Base-by-base conservation (phyloP, 768 basidiomycete genomes). In the Kwoniella bestiolae region DNA sequence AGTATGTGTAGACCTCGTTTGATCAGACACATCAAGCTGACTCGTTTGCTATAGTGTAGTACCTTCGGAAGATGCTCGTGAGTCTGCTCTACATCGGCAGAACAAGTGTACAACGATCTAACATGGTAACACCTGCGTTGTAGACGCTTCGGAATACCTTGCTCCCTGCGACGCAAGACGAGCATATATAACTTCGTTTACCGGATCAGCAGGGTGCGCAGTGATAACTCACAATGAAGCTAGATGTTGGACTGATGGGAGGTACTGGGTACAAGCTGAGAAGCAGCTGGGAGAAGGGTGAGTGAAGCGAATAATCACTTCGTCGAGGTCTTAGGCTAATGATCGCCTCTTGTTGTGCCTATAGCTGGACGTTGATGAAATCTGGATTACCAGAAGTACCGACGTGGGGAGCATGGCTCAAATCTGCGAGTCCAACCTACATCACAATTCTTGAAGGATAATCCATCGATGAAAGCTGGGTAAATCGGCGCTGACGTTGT, bases 281-380 rank as follows among this genome's bases (percentile, higher is more conserved):
- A 86, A 93, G 68, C 92, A 99, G 81, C 83, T 99, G 9, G 74
- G 74, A 4, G 53, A 66, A 32, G 69, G 92, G 94, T 79, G 67
- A 85, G 92, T 91, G n/a, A n/a, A n/a, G n/a, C n/a, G n/a, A n/a
- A n/a, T n/a, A n/a, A n/a, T n/a, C n/a, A n/a, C n/a, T n/a, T n/a
- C n/a, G n/a, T n/a, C n/a, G n/a, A n/a, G 62, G 44, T 14, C 21
- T 35, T 18, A 65, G 32, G n/a, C 8, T 28, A 41, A 46, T 38
- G 6, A 71, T 5, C 46, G 16, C 28, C 23, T 18, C 21, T 7
- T 23, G 45, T 7, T 23, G 45, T 26, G n/a, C 12, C n/a, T 91
- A 89, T 52, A 93, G 94, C 67, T 99, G 95, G 95, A 89, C 85
- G 0, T 81, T 98, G 78, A 94, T 95, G 91, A 94, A 92, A 77